A percentile compares a stretch with the other conserved stretches of the same genome.
Conservation (phyloP, 768 basidiomycete genomes). For the Termitomyces heimii region DNA sequence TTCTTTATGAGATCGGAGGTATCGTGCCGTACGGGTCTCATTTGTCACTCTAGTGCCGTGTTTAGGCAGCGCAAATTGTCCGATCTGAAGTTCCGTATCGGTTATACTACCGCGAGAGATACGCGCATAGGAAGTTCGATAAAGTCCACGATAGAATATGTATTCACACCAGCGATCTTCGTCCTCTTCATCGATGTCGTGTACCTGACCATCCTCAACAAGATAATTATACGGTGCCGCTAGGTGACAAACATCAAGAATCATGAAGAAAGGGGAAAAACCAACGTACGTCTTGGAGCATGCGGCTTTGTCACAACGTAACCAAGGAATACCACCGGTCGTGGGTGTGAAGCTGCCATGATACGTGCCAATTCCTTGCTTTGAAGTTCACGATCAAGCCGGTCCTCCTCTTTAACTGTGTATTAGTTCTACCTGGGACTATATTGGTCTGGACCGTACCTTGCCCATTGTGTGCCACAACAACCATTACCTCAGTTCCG, state of each 20-base stretch:
- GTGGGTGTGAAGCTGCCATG: constrained; percentile 62
- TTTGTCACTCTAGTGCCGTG: constrained; percentile 48
- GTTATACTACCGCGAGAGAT: constrained; percentile 80
- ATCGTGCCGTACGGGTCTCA: constrained; percentile 56
- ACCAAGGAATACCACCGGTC: constrained; percentile 75
- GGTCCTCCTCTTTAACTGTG: constrained; percentile 65
- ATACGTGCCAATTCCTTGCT: constrained; percentile 75
- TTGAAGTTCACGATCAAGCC: constrained; percentile 84
- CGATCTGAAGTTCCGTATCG: constrained; percentile 88
- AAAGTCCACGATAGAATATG: constrained; percentile 76
- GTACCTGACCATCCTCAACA: constrained; percentile 69
- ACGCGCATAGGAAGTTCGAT: constrained; percentile 77
- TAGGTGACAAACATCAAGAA: constrained; percentile 18
- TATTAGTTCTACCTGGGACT: background rate
- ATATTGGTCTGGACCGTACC: constrained; percentile 30
- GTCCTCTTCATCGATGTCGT: constrained; percentile 77
- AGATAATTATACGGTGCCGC: constrained; percentile 75
- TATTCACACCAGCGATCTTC: constrained; percentile 86
- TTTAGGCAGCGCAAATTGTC: constrained; percentile 72
- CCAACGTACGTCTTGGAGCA: constrained; percentile 50
- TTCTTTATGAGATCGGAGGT: constrained; percentile 62
- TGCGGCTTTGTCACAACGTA: constrained; percentile 74
- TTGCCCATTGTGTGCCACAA: constrained; percentile 93
- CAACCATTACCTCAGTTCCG: constrained; percentile 71
- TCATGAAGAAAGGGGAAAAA: constrained; percentile 3